phyloP scores from a whole-genome alignment of 768 basidiomycete species.

The Tylopilus balloui region DNA sequence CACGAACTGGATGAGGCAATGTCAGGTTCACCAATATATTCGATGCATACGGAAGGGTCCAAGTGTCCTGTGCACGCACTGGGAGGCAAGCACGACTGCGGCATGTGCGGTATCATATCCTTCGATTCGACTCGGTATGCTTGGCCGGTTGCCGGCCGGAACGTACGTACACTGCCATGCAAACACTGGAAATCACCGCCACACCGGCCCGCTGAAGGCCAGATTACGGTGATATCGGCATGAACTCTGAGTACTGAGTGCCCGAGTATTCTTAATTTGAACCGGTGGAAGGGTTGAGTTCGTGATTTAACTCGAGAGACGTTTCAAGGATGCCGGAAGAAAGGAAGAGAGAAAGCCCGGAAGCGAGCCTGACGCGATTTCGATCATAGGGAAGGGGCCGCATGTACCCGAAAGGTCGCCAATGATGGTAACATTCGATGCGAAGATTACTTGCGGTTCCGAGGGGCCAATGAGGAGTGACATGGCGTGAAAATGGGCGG shows the following conservation, averaged over 20 bases:
- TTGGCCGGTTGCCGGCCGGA: neutral
- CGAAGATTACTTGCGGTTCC: constrained; percentile 22
- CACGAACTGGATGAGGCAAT: neutral
- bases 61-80: neutral
- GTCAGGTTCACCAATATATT: neutral
- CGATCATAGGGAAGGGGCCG: constrained; percentile 3
- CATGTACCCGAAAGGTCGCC: neutral
- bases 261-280: neutral
- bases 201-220: neutral
- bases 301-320: constrained; percentile 6
- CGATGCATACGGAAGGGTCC: neutral
- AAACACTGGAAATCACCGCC: constrained; percentile 11
- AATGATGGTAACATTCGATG: constrained; percentile 14
- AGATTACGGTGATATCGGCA: neutral
- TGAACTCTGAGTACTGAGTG: neutral
- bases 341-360: neutral
- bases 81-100: neutral
- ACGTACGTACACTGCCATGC: constrained; percentile 8
- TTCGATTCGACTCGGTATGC: neutral
- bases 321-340: constrained; percentile 13
- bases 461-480: constrained; percentile 13
- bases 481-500: constrained; percentile 1
- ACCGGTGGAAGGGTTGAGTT: neutral
- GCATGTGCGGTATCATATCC: no score
- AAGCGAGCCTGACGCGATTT: constrained; percentile 18